Percentiles rank a stretch among this genome's conserved stretches.
These are phyloP conservation scores for Pichia sp. DNA, from an alignment of 1,139 yeast genomes.

Conservation along the genomic window DNA sequence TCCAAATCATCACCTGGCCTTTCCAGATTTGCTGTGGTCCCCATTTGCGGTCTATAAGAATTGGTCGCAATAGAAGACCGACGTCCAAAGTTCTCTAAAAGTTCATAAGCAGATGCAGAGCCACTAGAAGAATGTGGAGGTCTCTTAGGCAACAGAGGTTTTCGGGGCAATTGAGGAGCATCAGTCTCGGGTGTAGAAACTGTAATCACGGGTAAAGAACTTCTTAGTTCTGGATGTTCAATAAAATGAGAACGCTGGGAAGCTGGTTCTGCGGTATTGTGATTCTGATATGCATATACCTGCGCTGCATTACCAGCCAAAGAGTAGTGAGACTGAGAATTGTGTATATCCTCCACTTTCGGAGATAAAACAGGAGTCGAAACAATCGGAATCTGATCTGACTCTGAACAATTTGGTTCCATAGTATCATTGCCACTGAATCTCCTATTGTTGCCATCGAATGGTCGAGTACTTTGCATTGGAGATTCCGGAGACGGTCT, in stretches of 20 bases:
- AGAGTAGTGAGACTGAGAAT: not conserved
- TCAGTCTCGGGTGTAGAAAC: not conserved
- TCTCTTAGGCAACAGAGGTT: conserved; percentile 10
- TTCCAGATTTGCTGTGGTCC: not conserved
- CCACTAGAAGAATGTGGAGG: conserved; percentile 1
- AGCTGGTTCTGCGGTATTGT: not conserved
- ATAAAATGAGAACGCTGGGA: not conserved
- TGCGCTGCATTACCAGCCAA: not conserved
- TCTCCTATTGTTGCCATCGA: not conserved
- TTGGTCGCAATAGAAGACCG: not conserved
- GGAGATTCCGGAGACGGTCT: not conserved
- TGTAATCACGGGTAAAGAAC: conserved; percentile 4
- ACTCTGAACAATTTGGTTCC: not conserved
- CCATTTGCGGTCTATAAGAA: not conserved
- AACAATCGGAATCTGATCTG: not conserved
- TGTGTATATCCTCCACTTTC: not conserved
- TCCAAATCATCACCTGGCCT: conserved; percentile 2
- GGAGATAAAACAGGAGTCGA: not conserved
- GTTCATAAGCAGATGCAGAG: conserved; percentile 7
- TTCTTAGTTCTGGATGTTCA: not conserved
- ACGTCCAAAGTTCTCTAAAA: conserved; percentile 8
- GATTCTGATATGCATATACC: not conserved
- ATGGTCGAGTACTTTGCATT: not conserved
- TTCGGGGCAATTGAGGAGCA: conserved; percentile 14
- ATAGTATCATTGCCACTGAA: not conserved